A percentile compares a stretch with the other conserved stretches of the same genome.
Conservation (phyloP, 805 yeast genomes). For the Grigorovia yakushimaensis region DNA sequence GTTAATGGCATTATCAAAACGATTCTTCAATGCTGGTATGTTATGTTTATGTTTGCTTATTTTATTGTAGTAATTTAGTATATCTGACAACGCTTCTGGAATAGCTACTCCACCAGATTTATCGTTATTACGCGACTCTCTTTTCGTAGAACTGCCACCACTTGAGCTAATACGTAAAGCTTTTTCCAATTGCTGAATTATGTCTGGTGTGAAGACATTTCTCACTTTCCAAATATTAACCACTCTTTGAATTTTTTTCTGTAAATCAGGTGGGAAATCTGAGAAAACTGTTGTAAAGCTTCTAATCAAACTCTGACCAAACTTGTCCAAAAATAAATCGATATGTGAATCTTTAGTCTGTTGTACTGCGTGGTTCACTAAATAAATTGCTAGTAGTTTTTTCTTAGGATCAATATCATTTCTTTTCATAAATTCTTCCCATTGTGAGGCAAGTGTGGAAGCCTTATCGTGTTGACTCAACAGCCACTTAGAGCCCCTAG, state of each 20-base stretch:
- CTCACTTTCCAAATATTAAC: constrained; percentile 60
- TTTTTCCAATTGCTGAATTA: constrained; percentile 23
- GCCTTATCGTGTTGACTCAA: constrained; percentile 22
- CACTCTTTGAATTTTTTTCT: constrained; percentile 46
- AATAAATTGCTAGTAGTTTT: constrained; percentile 22
- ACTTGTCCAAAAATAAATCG: constrained; percentile 21
- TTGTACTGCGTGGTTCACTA: constrained; percentile 28
- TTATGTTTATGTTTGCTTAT: constrained; percentile 17
- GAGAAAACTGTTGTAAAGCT: constrained; percentile 30
- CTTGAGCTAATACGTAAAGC: constrained; percentile 6
- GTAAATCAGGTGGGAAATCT: constrained; percentile 33
- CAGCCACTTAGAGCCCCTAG: constrained; percentile 27
- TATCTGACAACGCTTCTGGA: constrained; percentile 14
- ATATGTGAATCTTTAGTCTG: constrained; percentile 25
- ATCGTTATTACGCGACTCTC: background rate
- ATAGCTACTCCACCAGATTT: constrained; percentile 11
- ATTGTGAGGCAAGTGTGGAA: constrained; percentile 17
- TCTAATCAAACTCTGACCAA: constrained; percentile 23
- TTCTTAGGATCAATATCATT: constrained; percentile 21
- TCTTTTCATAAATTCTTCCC: constrained; percentile 20
- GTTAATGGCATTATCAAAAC: constrained; percentile 22
- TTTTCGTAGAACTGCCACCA: background rate
- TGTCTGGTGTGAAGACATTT: constrained; percentile 32
- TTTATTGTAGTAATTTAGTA: constrained; percentile 13
- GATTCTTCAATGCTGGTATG: constrained; percentile 16